Conservation (phyloP, 2,329 filamentous ascomycete genomes). For the Alternaria gaisen region DNA sequence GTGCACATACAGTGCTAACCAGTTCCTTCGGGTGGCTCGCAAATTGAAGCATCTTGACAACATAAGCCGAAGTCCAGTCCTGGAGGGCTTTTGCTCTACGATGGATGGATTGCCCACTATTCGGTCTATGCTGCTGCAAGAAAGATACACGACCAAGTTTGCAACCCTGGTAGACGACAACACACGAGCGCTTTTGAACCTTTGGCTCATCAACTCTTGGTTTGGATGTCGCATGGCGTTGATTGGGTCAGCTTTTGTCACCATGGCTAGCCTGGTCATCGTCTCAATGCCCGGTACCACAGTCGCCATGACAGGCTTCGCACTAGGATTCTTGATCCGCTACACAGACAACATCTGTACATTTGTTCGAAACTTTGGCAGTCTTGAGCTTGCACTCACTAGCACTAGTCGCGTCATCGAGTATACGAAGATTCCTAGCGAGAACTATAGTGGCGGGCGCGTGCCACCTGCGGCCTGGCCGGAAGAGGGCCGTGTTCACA, state of each 20-base stretch:
- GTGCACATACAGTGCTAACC: background rate
- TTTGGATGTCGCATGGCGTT: background rate
- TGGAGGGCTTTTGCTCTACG: background rate
- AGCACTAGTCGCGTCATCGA: background rate
- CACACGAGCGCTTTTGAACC: background rate
- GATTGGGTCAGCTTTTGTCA: background rate
- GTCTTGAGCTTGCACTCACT: background rate
- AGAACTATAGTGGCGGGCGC: background rate
- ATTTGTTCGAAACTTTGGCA: background rate
- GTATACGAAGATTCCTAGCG: background rate
- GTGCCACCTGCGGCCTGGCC: background rate
- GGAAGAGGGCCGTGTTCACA: background rate
- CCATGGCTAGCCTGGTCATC: background rate
- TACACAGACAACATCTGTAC: background rate
- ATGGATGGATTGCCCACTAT: background rate
- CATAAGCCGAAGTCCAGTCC: background rate
- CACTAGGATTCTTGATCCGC: background rate
- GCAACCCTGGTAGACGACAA: background rate
- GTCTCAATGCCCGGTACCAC: background rate
- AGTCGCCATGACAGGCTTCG: background rate
- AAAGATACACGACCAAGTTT: background rate
- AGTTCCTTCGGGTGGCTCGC: background rate
- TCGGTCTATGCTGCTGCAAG: background rate
- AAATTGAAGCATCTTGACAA: background rate
- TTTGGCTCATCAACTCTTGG: background rate